These are phyloP conservation scores for Phaeosphaeria sp. DNA, from an alignment of 2,329 filamentous ascomycete species.

Conservation along the genomic window DNA sequence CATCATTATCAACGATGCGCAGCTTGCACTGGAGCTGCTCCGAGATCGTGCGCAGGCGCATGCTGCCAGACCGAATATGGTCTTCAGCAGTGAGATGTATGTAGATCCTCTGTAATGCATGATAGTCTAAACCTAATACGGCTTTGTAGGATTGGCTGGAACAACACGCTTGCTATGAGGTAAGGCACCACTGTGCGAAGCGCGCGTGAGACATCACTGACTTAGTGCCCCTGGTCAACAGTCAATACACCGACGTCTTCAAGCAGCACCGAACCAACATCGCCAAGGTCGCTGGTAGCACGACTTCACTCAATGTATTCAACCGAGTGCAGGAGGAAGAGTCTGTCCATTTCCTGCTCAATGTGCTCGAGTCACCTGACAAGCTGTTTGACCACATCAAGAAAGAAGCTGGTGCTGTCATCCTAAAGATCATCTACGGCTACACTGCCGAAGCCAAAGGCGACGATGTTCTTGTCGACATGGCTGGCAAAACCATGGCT, in stretches of 20 bases:
- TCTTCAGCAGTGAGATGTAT: slow-evolving; percentile 31
- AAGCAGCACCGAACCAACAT: slow-evolving; percentile 36
- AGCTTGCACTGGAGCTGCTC: slow-evolving; percentile 34
- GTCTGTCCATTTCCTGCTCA: slow-evolving; percentile 34
- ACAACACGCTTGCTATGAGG: slow-evolving; percentile 25
- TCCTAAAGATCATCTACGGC: slow-evolving; percentile 46
- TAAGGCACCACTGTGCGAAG: no score
- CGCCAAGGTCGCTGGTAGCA: slow-evolving; percentile 33
- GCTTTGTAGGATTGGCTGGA: slow-evolving; percentile 30
- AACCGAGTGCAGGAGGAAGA: slow-evolving; percentile 39
- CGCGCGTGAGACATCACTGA: no score
- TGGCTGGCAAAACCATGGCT: slow-evolving; percentile 51
- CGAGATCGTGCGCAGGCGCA: slow-evolving; percentile 26
- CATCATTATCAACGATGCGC: slow-evolving; percentile 37
- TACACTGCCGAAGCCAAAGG: slow-evolving; percentile 54
- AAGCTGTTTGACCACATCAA: slow-evolving; percentile 36
- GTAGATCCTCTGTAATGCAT: neutral
- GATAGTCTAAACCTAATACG: neutral
- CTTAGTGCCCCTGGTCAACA: no score
- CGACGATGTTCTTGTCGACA: slow-evolving; percentile 54
- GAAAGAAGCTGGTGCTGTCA: slow-evolving; percentile 36
- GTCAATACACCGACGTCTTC: slow-evolving; percentile 27
- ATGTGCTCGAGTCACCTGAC: slow-evolving; percentile 27
- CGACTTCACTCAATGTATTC: slow-evolving; percentile 27
- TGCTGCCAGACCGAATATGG: slow-evolving; percentile 29